Percentiles rank a stretch among this genome's conserved stretches.
Evolutionary conservation across 192 early-diverging fungal species (phyloP).

Genomic region (Geranomyces michiganensis): DNA sequence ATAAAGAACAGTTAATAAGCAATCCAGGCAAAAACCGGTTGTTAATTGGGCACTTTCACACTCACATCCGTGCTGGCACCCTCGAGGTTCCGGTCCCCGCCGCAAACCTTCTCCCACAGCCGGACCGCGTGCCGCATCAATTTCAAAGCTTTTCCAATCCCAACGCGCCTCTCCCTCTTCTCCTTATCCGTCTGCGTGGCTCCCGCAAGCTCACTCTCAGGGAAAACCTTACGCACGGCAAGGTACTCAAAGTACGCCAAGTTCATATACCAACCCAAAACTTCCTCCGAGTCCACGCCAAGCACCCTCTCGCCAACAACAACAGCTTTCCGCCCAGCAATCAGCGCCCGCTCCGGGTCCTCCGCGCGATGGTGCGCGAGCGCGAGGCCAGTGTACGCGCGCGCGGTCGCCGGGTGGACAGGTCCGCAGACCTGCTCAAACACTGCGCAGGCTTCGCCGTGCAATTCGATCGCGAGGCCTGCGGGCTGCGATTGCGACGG

Average conservation of each 20-base stretch:
- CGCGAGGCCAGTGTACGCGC: conserved; percentile 80
- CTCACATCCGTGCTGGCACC: conserved; percentile 79
- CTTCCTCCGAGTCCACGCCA: conserved; percentile 83
- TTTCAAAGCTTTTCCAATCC: conserved; percentile 46
- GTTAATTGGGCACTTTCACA: no score
- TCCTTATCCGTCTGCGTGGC: not conserved
- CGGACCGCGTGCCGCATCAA: conserved; percentile 82
- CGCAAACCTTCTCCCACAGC: conserved; percentile 79
- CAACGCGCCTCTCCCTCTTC: not conserved
- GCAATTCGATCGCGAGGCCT: conserved; percentile 73
- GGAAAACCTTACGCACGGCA: not conserved
- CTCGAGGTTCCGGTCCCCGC: conserved; percentile 73
- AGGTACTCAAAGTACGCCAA: conserved; percentile 87
- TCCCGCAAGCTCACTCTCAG: not conserved
- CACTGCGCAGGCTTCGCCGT: conserved; percentile 78
- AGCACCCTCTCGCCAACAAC: conserved; percentile 81
- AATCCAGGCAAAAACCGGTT: no score
- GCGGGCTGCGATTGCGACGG: conserved; percentile 71
- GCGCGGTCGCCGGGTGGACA: conserved; percentile 86
- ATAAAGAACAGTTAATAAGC: not conserved
- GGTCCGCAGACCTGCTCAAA: conserved; percentile 95
- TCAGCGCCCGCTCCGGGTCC: conserved; percentile 65
- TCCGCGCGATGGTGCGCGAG: conserved; percentile 77
- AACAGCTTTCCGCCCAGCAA: conserved; percentile 74
- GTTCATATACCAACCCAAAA: conserved; percentile 60